These are phyloP conservation scores for Tripidium arundinaceum DNA, from an alignment of 202 grass and related monocot species.

Conservation along the genomic window DNA sequence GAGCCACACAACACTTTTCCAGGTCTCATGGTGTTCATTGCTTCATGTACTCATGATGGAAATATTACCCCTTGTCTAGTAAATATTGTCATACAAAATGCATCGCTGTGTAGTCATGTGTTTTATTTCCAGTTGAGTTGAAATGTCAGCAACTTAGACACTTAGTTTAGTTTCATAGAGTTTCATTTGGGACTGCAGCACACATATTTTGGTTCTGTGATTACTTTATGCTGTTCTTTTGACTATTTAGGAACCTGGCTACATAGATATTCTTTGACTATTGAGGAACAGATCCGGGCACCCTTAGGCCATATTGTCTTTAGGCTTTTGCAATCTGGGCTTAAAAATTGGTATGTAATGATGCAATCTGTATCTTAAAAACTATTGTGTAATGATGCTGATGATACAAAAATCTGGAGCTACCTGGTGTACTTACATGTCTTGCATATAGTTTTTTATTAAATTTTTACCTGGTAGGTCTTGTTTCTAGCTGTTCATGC, in stretches of 20 bases:
- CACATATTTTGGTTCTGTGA: not conserved
- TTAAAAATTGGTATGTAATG: not conserved
- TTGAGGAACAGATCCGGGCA: not conserved
- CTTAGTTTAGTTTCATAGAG: not conserved
- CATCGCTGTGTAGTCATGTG: not conserved
- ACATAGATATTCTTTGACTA: not conserved
- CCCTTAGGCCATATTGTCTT: not conserved
- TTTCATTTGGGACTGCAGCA: not conserved
- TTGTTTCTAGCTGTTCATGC: not conserved
- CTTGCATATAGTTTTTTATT: not conserved
- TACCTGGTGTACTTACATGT: not conserved
- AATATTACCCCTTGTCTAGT: not conserved
- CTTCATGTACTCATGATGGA: not conserved
- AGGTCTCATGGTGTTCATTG: not conserved
- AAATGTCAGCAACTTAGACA: not conserved
- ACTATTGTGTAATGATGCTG: not conserved
- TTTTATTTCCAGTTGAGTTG: not conserved
- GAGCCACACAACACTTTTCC: not conserved
- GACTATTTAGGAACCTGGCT: too few species aligned
- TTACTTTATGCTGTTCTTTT: too few species aligned
- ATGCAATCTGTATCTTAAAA: not conserved
- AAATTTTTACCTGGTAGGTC: not conserved
- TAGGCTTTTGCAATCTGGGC: not conserved
- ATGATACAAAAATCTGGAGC: not conserved
- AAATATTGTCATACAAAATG: not conserved